Percentiles rank a stretch among this genome's conserved stretches.
These are phyloP conservation scores for Cladophialophora yegresii DNA, from an alignment of 2,329 filamentous ascomycete genomes.

Conservation along the genomic window DNA sequence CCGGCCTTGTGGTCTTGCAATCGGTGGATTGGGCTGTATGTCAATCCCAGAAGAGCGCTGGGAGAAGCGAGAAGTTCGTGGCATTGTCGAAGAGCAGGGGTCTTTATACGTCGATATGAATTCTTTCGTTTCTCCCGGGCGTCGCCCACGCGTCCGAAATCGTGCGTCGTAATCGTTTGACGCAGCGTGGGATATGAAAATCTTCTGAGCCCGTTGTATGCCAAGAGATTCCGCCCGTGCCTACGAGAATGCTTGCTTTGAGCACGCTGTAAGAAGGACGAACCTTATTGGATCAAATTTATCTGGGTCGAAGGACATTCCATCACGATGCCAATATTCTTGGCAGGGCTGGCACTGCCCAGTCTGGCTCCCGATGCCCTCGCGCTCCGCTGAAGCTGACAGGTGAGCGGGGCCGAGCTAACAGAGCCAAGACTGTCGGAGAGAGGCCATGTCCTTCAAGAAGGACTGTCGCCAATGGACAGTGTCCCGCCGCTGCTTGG, in stretches of 20 bases:
- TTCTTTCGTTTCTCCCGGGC: not conserved
- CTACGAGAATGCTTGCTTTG: not conserved
- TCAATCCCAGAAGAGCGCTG: not conserved
- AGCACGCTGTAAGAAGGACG: not conserved
- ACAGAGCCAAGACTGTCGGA: not conserved
- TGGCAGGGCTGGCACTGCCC: not conserved
- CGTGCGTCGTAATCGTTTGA: not conserved
- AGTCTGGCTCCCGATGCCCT: not conserved
- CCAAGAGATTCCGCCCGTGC: not conserved
- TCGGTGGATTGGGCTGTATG: not conserved
- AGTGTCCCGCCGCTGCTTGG: not conserved
- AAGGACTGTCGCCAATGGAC: not conserved
- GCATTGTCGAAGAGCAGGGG: not conserved
- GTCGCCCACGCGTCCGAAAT: not conserved
- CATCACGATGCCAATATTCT: not conserved
- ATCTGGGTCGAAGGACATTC: not conserved
- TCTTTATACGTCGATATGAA: not conserved
- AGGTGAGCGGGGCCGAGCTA: too few species aligned
- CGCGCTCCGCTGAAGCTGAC: not conserved
- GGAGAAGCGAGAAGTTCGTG: not conserved
- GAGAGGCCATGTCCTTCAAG: not conserved
- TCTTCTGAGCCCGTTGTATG: not conserved
- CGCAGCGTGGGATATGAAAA: not conserved
- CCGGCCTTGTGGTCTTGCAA: not conserved
- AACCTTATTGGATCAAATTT: not conserved